These are phyloP conservation scores for Skeletonema menzelii DNA, from an alignment of 108 stramenopile species.

Conservation along the genomic window DNA sequence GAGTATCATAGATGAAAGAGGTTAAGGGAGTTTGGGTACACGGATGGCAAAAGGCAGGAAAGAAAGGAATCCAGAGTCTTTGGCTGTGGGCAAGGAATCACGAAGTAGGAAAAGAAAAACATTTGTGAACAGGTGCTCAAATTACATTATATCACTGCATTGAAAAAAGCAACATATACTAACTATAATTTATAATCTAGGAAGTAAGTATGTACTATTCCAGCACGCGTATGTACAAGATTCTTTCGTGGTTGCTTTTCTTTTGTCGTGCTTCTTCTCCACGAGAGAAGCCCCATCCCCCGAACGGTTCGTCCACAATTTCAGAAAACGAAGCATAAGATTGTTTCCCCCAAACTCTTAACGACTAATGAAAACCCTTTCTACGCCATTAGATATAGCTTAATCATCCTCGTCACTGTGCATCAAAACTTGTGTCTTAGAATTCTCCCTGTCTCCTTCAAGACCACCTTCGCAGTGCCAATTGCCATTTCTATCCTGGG, in stretches of 20 bases:
- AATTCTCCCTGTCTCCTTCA: conserved; percentile 14
- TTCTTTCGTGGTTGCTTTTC: neutral
- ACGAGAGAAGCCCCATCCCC: neutral
- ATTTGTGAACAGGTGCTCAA: neutral
- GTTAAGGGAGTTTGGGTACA: too few relatives aligned
- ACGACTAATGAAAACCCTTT: neutral
- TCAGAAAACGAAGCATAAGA: neutral
- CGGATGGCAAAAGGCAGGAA: too few relatives aligned
- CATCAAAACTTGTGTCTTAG: conserved; percentile 26
- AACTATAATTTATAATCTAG: neutral
- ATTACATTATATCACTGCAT: too few relatives aligned
- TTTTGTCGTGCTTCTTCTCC: neutral
- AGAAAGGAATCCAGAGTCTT: too few relatives aligned
- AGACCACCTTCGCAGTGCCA: conserved; percentile 30
- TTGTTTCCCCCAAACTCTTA: neutral
- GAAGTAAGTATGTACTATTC: neutral
- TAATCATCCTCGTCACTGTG: conserved; percentile 32
- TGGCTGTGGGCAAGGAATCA: too few relatives aligned
- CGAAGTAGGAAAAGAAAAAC: too few relatives aligned
- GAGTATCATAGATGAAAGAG: too few relatives aligned
- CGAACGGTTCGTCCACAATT: neutral
- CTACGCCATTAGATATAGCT: neutral
- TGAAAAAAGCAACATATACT: neutral
- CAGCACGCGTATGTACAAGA: conserved; percentile 1
- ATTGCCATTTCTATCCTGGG: conserved; percentile 1